Base-by-base conservation (phyloP, 371 early-diverging fungal species). In the Syncephalastrum racemosum region DNA sequence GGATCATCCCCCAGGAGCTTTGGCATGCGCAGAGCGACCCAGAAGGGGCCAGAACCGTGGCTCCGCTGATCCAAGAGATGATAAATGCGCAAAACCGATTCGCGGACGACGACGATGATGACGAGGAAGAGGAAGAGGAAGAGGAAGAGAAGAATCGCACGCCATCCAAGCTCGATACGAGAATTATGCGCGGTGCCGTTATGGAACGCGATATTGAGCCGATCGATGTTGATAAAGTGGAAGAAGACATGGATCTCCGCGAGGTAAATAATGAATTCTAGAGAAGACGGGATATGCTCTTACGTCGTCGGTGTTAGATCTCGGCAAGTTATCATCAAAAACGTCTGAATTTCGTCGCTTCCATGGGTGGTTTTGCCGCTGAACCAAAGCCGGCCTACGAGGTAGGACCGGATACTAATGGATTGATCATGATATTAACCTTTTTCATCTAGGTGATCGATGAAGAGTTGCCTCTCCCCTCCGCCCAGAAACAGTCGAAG, bases 171-270 rank as follows among this genome's bases (percentile, higher is more conserved):
- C 42, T 79, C 45, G 84, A 84, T 46, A 79, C 79, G 6, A 64
- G 73, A 2, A 58, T 73, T 4, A 77, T 84, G 84, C 71, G 71
- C 51, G 82, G 81, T 14, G 69, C 68, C 4, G 79, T 84, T 4
- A 71, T 80, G 51, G 83, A 84, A 62, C 71, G 71, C n/a, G 79
- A 80, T 0, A 67, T 70, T n/a, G 78, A 68, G 6, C 61, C 73
- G 14, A 68, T 82, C 3, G 78, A 84, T 53, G 50, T 77, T 23
- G 83, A 84, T 15, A 63, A 76, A 43, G 70, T 81, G 10, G 81
- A 82, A 54, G 79, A 80, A 8, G 82, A 84, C 31, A 82, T 84
- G 85, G 73, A 82, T 55, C 56, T 81, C 41, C 65, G 75, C 36
- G 83, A 84, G 63, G 78, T 75, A 70, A 42, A 39, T 42, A 31